Percentiles rank a stretch among this genome's conserved stretches.
These are phyloP conservation scores for Aspergillus niger DNA, from an alignment of 2,329 filamentous ascomycete genomes.

Conservation along the genomic window DNA sequence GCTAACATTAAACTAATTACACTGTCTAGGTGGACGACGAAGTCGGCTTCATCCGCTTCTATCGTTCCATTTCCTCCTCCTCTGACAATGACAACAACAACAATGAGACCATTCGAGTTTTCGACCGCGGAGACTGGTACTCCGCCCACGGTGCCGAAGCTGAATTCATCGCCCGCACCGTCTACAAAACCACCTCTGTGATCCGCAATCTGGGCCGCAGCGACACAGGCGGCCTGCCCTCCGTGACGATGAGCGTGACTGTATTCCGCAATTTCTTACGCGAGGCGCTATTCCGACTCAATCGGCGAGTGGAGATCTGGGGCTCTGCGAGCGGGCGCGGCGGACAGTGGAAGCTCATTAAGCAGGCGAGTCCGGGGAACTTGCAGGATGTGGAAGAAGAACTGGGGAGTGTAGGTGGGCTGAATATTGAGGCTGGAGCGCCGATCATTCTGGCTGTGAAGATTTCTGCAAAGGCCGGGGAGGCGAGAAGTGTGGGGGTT, in stretches of 20 bases:
- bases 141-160: constrained; percentile 61
- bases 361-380: constrained; percentile 94
- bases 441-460: constrained; percentile 96
- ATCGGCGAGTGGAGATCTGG: constrained; percentile 91
- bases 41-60: constrained; percentile 93
- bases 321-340: constrained; percentile 73
- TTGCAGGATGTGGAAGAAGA: constrained; percentile 97
- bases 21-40: constrained; percentile 81
- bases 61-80: constrained; percentile 71
- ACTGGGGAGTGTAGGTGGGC: constrained; percentile 61
- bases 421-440: constrained; percentile 73
- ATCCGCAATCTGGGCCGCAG: constrained; percentile 83
- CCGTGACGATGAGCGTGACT: constrained; percentile 92
- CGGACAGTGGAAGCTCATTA: constrained; percentile 82
- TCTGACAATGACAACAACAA: constrained; percentile 55
- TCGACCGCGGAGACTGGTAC: constrained; percentile 93
- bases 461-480: constrained; percentile 80
- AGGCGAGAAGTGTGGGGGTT: constrained; percentile 85
- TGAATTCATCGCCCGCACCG: constrained; percentile 58
- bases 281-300: constrained; percentile 87
- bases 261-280: constrained; percentile 95
- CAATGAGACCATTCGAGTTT: constrained; percentile 73
- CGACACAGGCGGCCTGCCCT: constrained; percentile 82
- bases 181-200: constrained; percentile 97
- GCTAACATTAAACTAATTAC: not conserved